These are phyloP conservation scores for Talaromyces islandicus DNA, from an alignment of 2,329 filamentous ascomycete genomes.

Conservation along the genomic window DNA sequence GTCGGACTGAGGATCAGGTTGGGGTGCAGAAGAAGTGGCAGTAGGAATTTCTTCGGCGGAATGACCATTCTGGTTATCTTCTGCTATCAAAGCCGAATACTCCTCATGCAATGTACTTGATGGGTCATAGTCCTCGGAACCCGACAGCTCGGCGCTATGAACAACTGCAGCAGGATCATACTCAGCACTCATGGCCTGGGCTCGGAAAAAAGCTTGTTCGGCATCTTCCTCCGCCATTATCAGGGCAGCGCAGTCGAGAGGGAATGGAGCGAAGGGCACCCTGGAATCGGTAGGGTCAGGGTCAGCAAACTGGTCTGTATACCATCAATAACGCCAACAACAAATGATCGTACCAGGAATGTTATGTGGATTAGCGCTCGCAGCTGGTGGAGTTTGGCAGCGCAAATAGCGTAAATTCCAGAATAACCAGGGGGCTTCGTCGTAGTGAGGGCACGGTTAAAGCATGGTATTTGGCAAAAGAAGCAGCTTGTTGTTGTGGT, in stretches of 20 bases:
- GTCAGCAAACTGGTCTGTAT: slow-evolving; percentile 3
- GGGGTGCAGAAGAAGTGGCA: slow-evolving; percentile 14
- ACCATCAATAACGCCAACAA: slow-evolving; percentile 3
- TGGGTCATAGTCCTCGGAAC: slow-evolving; percentile 52
- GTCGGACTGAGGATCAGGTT: slow-evolving; percentile 4
- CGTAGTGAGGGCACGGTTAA: slow-evolving; percentile 2
- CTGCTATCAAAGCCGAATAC: slow-evolving; percentile 27
- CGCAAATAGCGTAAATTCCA: slow-evolving; percentile 3
- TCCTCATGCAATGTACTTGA: slow-evolving; percentile 42
- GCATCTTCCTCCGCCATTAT: slow-evolving; percentile 49
- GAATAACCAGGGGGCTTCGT: slow-evolving; percentile 4
- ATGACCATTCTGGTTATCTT: slow-evolving; percentile 22
- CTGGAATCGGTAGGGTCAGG: not conserved
- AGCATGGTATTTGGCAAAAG: slow-evolving; percentile 6
- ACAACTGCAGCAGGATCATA: slow-evolving; percentile 42
- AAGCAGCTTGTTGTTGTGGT: slow-evolving; percentile 8
- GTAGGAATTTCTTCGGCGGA: slow-evolving; percentile 15
- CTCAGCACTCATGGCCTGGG: slow-evolving; percentile 40
- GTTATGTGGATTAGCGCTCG: slow-evolving; percentile 11
- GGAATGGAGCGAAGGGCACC: slow-evolving; percentile 9
- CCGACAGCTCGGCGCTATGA: slow-evolving; percentile 48
- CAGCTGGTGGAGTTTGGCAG: slow-evolving; percentile 8
- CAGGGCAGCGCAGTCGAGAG: slow-evolving; percentile 11
- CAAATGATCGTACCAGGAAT: slow-evolving; percentile 12
- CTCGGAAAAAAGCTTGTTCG: slow-evolving; percentile 48